Evolutionary conservation across 2,329 filamentous ascomycete genomes (phyloP), one percentile per base, ranked within the genome.

Genomic region (Bertia moriformis): DNA sequence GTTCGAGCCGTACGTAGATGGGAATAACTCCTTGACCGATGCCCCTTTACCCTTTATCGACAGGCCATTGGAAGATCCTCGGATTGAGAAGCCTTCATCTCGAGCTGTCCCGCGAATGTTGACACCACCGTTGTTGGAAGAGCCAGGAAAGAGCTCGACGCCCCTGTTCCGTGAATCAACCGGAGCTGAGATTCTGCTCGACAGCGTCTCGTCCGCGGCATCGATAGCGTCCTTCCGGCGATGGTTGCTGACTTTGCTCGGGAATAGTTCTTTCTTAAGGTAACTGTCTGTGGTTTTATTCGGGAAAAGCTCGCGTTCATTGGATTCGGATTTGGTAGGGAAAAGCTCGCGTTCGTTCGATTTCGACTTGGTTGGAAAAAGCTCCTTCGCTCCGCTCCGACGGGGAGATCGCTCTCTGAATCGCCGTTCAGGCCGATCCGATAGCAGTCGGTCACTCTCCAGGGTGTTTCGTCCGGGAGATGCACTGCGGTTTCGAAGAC

Each of bases 11-110:
- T 57, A 63, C 39, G 63, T 68, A n/a, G 55, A 56, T 4, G 69
- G 69, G 43, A 73, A 73, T 14, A 73, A 48, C 47, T 73, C 69
- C 42, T 66, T 67, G 5, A 61, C 60, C 15, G 46, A 19, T 27
- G 50, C 51, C 14, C 46, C 64, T n/a, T 59, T 52, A 3, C 66
- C 67, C 44, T 69, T 70, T 46, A 71, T 70, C 5, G 58, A 61
- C 37, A 69, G 55, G 3, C 58, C 63, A 24, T 52, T 35, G 32
- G 32, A 13, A 7, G 53, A 14, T 55, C 54, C 19, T 53, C 50
- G 17, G 58, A 55, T 12, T 15, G 32, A 10, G 32, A 17, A 14
- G 17, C 32, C 32, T 7, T 56, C 53, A 30, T 54, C 50, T 24
- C 50, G 50, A 19, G 57, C 52, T 19, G 50, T 44, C n/a, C 65